Percentiles rank a stretch among this genome's conserved stretches.
These are phyloP conservation scores for Solanum ahanhuiri DNA, from an alignment of 257 asterid genomes.

Conservation along the genomic window DNA sequence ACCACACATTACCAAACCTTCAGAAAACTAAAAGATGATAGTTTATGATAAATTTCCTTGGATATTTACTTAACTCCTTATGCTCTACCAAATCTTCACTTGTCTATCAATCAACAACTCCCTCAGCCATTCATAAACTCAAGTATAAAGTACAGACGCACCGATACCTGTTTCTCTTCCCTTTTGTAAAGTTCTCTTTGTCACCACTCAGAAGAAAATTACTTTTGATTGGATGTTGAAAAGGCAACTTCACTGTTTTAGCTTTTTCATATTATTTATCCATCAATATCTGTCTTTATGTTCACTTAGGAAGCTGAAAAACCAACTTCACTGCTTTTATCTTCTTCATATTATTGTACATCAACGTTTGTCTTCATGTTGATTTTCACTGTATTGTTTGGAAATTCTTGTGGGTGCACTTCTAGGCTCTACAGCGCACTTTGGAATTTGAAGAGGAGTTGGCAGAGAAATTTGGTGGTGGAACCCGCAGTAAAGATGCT, in stretches of 20 bases:
- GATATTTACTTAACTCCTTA: background rate
- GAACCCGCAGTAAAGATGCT: constrained; percentile 54
- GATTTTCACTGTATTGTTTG: background rate
- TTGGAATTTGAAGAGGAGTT: constrained; percentile 98
- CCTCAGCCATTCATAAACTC: background rate
- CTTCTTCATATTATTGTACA: background rate
- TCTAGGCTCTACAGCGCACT: constrained; percentile 88
- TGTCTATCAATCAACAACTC: background rate
- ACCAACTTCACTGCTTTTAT: background rate
- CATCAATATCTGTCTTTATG: background rate
- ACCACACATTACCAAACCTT: background rate
- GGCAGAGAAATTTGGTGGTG: constrained; percentile 96
- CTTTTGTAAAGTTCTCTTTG: background rate
- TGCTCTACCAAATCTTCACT: background rate
- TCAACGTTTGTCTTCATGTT: background rate
- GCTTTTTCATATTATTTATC: background rate
- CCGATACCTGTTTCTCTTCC: background rate
- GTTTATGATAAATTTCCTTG: background rate
- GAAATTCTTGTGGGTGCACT: background rate
- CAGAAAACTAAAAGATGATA: background rate
- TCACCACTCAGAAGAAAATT: background rate
- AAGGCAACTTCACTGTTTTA: background rate
- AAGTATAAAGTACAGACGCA: background rate
- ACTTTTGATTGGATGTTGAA: background rate
- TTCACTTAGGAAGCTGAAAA: background rate